phyloP scores from a whole-genome alignment of 345 rosid species.

The Brassica carinata region DNA sequence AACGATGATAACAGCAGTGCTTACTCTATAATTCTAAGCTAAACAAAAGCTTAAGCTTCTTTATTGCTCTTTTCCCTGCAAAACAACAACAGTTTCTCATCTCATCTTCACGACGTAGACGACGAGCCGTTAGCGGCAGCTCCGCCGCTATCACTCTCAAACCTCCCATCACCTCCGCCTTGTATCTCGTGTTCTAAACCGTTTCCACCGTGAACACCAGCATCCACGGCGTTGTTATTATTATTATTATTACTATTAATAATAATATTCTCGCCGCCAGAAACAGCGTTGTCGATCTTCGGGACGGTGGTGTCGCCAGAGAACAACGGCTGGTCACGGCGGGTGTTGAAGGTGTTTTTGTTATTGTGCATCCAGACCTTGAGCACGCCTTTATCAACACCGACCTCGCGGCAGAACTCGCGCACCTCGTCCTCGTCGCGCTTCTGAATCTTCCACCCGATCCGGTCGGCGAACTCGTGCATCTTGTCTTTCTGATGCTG shows the following conservation, averaged over 20 bases:
- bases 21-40: constrained; percentile 33
- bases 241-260: background rate
- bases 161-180: constrained; percentile 23
- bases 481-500: constrained; percentile 71
- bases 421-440: constrained; percentile 68
- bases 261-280: constrained; percentile 3
- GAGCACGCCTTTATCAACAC: constrained; percentile 71
- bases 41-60: constrained; percentile 31
- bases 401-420: constrained; percentile 68
- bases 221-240: background rate
- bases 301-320: constrained; percentile 5
- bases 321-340: constrained; percentile 23
- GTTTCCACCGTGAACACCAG: background rate
- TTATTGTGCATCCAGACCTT: constrained; percentile 99
- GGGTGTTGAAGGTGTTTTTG: constrained; percentile 65
- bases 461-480: constrained; percentile 71
- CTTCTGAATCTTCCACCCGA: constrained; percentile 94
- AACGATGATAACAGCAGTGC: constrained; percentile 19
- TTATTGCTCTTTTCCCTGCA: constrained; percentile 35
- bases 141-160: constrained; percentile 38
- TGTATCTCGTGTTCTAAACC: constrained; percentile 10
- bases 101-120: constrained; percentile 35
- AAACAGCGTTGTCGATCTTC: background rate
- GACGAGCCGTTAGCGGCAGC: constrained; percentile 36
- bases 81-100: constrained; percentile 22